A percentile compares a stretch with the other conserved stretches of the same genome.
Conservation (phyloP, 75 land plant species). For the Azolla pinnata region DNA sequence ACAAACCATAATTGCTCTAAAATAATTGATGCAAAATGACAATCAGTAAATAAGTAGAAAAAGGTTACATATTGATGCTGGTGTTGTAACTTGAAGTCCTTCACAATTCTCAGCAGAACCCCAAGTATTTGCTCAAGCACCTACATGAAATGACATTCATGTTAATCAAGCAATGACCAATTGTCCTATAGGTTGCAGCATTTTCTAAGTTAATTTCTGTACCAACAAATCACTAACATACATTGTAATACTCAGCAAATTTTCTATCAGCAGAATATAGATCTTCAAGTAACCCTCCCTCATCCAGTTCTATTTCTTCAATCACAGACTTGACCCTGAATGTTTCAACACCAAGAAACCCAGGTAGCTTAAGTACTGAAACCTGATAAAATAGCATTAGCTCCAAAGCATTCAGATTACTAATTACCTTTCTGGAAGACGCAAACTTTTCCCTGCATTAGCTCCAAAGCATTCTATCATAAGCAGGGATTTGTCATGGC, state of each 20-base stretch:
- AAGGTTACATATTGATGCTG: constrained; percentile 82
- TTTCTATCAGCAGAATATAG: constrained; percentile 88
- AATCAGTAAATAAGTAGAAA: background rate
- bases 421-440: constrained; percentile 98
- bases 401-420: too few species aligned
- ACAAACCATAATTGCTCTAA: background rate
- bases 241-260: constrained; percentile 93
- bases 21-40: background rate
- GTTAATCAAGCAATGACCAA: background rate
- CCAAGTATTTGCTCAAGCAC: constrained; percentile 91
- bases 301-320: constrained; percentile 90
- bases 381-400: too few species aligned
- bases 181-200: too few species aligned
- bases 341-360: too few species aligned
- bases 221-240: constrained; percentile 9
- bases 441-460: constrained; percentile 38
- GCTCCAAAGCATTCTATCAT: constrained; percentile 13
- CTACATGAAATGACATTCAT: constrained; percentile 22
- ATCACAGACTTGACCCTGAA: constrained; percentile 74
- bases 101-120: constrained; percentile 81
- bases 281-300: constrained; percentile 71
- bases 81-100: constrained; percentile 85
- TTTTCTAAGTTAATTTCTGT: too few species aligned
- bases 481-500: too few species aligned
- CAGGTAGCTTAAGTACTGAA: background rate